Conservation (phyloP, 75 land plant genomes). For the Cunninghamia lanceolata region DNA sequence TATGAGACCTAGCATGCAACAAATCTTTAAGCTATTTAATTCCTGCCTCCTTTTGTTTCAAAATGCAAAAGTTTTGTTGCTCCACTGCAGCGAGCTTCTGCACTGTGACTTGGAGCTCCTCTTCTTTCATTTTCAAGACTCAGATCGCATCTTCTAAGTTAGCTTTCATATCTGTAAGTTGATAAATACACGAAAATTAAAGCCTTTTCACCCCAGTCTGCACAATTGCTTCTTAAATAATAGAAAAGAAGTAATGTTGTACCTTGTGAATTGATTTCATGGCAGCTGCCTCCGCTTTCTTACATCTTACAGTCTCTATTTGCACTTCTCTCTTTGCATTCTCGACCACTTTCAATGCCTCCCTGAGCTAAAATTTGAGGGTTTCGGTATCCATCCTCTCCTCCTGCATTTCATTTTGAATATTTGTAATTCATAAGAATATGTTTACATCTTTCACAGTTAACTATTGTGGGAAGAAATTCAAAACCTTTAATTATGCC, state of each 20-base stretch:
- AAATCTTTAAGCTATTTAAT: not conserved
- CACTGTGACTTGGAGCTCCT: not conserved
- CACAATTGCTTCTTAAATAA: not conserved
- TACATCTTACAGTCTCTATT: not conserved
- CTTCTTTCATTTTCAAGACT: not conserved
- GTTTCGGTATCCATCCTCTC: not conserved
- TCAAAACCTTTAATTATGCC: not conserved
- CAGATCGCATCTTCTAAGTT: not conserved
- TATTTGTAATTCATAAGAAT: not conserved
- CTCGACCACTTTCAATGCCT: not conserved
- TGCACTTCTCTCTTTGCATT: not conserved
- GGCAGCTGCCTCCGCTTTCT: not conserved
- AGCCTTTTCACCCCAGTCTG: no score
- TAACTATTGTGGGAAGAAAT: no score
- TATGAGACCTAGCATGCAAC: not conserved
- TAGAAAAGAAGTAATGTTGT: not conserved
- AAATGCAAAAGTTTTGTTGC: not conserved
- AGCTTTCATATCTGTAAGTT: no score
- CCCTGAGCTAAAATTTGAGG: not conserved
- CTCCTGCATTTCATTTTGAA: not conserved
- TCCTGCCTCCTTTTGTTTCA: not conserved
- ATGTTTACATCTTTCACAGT: no score
- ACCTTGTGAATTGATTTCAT: not conserved
- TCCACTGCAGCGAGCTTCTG: not conserved
- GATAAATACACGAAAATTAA: no score